phyloP scores from a whole-genome alignment of 768 basidiomycete genomes.

The Collybia sordida region DNA sequence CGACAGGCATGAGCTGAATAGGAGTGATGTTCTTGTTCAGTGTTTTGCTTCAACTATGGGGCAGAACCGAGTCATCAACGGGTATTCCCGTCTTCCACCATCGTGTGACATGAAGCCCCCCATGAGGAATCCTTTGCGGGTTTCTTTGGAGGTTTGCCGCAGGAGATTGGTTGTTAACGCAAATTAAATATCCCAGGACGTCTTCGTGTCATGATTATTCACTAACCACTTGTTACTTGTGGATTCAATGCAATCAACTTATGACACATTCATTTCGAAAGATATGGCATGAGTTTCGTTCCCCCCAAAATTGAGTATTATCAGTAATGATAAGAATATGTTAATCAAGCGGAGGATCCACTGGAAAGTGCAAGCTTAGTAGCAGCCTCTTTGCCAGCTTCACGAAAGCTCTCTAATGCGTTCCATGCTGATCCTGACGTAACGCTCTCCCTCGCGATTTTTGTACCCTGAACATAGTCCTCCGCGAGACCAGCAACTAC shows the following conservation, averaged over 20 bases:
- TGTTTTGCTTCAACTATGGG: neutral
- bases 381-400: slow-evolving; percentile 34
- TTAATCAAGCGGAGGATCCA: neutral
- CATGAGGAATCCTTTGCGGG: no score
- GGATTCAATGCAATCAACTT: slow-evolving; percentile 5
- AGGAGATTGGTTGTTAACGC: neutral
- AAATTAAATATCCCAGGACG: slow-evolving; percentile 15
- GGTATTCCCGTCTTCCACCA: no score
- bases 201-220: slow-evolving; percentile 2
- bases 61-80: neutral
- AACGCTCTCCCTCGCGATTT: slow-evolving; percentile 62
- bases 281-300: neutral
- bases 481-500: slow-evolving; percentile 78
- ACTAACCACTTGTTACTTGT: slow-evolving; percentile 4
- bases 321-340: no score
- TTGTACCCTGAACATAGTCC: slow-evolving; percentile 70
- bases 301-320: no score
- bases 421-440: slow-evolving; percentile 60
- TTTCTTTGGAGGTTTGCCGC: no score
- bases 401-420: slow-evolving; percentile 52
- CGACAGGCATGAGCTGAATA: neutral
- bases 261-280: neutral
- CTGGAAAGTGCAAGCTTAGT: neutral
- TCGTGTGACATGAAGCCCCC: no score
- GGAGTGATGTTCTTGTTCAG: neutral